A percentile compares a stretch with the other conserved stretches of the same genome.
These are phyloP conservation scores for Vitis cinerea DNA, from an alignment of 164 flowering plant genomes.

Conservation along the genomic window DNA sequence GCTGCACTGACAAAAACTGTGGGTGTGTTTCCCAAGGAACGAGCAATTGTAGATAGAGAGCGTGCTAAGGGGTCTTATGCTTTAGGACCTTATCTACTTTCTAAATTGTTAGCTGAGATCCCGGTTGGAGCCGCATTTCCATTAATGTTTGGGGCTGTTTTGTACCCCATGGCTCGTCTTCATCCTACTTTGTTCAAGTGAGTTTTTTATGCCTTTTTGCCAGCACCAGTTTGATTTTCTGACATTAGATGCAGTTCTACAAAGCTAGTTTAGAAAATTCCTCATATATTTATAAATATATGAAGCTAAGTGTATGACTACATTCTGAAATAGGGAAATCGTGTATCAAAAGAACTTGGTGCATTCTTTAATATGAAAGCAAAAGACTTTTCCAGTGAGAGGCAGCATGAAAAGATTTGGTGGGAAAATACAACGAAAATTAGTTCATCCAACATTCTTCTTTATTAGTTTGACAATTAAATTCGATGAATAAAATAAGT, in stretches of 20 bases:
- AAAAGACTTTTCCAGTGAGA: too few species aligned
- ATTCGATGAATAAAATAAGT: too few species aligned
- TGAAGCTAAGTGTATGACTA: too few species aligned
- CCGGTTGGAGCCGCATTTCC: conserved; percentile 97
- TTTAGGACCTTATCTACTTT: conserved; percentile 85
- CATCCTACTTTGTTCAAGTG: conserved; percentile 83
- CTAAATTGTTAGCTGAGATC: conserved; percentile 88
- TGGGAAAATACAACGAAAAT: too few species aligned
- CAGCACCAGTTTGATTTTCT: neutral
- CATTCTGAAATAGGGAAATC: too few species aligned
- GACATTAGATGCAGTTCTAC: neutral
- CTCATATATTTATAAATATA: too few species aligned
- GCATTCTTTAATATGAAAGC: too few species aligned
- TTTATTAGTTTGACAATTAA: too few species aligned
- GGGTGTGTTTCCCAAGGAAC: conserved; percentile 93
- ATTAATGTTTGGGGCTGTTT: conserved; percentile 81
- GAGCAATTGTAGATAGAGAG: conserved; percentile 91
- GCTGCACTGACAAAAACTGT: conserved; percentile 98
- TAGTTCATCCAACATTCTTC: too few species aligned
- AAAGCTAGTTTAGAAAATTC: neutral
- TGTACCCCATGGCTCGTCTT: conserved; percentile 96
- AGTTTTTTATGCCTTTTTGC: conserved; percentile 3
- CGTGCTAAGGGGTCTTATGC: conserved; percentile 87
- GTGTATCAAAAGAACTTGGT: too few species aligned
- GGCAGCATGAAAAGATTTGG: too few species aligned